Evolutionary conservation across 164 flowering plant species (phyloP), one percentile per base, ranked within the genome.

Genomic region (Annona squamosa): DNA sequence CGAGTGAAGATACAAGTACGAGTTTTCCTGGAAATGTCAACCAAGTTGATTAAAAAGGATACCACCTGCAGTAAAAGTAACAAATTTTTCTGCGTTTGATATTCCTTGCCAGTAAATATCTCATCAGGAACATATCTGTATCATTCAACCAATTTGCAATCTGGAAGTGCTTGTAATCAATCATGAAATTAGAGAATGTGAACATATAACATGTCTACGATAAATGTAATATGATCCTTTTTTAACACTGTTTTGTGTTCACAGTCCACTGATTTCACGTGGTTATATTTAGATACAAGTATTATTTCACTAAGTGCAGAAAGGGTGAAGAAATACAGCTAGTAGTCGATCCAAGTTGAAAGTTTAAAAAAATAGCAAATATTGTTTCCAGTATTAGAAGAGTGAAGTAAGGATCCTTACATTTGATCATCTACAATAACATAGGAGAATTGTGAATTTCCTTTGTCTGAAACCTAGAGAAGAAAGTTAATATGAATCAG

Each of bases 1-100:
- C 94, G 92, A 56, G 97, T 88, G 80, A 87, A 86, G 69, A 94
- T 92, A 76, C 99, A 94, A 6, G 99, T 92, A 12, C 97, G 91
- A 66, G 97, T 90, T 78, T 89, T 89, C 88, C 99, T 92, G 86
- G 74, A 86, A 87, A 78, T 56, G 61, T 42, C 6, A 61, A 42
- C 18, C 63, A 48, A 42, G 46, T 52, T 63, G 72, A 71, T 69
- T 57, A 4, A 47, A 13, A 5, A 69, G 46, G 1, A 5, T 17
- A 16, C 46, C 19, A 2, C 52, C 16, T 4, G 47, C 26, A 68
- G 44, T 9, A 68, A 45, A 26, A 72, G 69, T 63, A 65, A 46
- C 57, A 68, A n/a, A 69, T 46, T 46, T 48, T n/a, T 26, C 26
- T 52, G n/a, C 62, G 46, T 17, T 68, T 17, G 10, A 69, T 26